A percentile compares a stretch with the other conserved stretches of the same genome.
Evolutionary conservation across 1,139 yeast species (phyloP).

Genomic region (Hyphopichia fennica): DNA sequence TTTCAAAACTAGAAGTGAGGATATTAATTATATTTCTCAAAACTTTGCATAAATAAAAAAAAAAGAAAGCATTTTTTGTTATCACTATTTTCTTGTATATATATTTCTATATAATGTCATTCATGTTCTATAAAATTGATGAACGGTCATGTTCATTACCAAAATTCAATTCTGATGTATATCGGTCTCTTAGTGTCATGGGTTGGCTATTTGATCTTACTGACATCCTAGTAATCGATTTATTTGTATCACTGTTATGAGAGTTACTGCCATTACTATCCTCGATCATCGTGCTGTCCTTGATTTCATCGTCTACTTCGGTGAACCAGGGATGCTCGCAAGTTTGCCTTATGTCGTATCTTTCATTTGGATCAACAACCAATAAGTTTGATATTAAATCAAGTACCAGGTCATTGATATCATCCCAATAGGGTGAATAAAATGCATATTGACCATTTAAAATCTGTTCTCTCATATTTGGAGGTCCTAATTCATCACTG

Average conservation of each 20-base stretch:
- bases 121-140: conserved; percentile 6
- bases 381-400: conserved; percentile 65
- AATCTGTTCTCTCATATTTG: conserved; percentile 74
- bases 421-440: conserved; percentile 80
- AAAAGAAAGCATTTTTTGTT: neutral
- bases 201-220: conserved; percentile 33
- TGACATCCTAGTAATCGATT: conserved; percentile 12
- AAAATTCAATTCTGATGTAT: conserved; percentile 26
- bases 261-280: conserved; percentile 5
- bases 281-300: conserved; percentile 1
- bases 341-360: conserved; percentile 55
- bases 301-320: conserved; percentile 10
- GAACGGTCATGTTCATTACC: conserved; percentile 11
- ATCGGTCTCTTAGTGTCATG: conserved; percentile 32
- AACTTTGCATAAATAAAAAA: conserved; percentile 1
- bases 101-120: neutral
- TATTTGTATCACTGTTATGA: conserved; percentile 2
- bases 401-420: conserved; percentile 59
- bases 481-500: conserved; percentile 79
- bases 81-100: neutral
- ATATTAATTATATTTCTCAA: conserved; percentile 12
- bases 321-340: conserved; percentile 60
- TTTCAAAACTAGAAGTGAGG: conserved; percentile 27
- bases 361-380: conserved; percentile 53
- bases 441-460: conserved; percentile 66